Percentiles rank a stretch among this genome's conserved stretches.
Evolutionary conservation across 257 asterid species (phyloP).

Genomic region (Ballota nigra): DNA sequence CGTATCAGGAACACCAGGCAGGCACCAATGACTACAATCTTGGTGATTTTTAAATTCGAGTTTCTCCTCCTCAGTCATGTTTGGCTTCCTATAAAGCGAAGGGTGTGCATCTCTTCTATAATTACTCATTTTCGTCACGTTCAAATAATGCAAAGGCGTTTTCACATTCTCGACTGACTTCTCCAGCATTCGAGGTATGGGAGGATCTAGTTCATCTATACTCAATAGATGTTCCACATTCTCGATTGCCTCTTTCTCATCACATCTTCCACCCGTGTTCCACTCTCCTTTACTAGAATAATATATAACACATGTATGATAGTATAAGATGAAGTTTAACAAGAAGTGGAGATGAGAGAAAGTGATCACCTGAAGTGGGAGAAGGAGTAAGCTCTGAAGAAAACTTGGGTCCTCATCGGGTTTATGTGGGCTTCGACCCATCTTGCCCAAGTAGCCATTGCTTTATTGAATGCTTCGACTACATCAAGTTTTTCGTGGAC

Average conservation of each 20-base stretch:
- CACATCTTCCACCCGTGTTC: conserved; percentile 74
- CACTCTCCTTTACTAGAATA: conserved; percentile 65
- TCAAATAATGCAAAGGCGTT: conserved; percentile 44
- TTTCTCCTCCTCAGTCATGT: conserved; percentile 44
- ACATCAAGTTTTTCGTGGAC: conserved; percentile 55
- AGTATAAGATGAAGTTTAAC: background rate
- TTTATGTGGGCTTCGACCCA: conserved; percentile 63
- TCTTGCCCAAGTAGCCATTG: conserved; percentile 67
- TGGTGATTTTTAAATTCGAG: conserved; percentile 34
- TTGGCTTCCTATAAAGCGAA: conserved; percentile 51
- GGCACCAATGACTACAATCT: conserved; percentile 91
- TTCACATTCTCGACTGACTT: conserved; percentile 41
- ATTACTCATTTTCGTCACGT: conserved; percentile 64
- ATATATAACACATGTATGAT: background rate
- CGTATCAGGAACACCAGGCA: conserved; percentile 78
- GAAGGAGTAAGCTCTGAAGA: conserved; percentile 70
- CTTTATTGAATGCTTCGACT: conserved; percentile 61
- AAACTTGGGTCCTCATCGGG: conserved; percentile 49
- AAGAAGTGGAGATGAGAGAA: background rate
- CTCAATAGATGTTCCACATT: conserved; percentile 43
- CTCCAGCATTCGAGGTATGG: conserved; percentile 54
- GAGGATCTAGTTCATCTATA: conserved; percentile 34
- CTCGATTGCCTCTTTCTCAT: conserved; percentile 50
- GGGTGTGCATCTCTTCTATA: conserved; percentile 71
- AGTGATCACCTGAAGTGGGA: conserved; percentile 65